Evolutionary conservation across 345 rosid species (phyloP), one percentile per base, ranked within the genome.

Genomic region (Eucalyptus tenuipes): DNA sequence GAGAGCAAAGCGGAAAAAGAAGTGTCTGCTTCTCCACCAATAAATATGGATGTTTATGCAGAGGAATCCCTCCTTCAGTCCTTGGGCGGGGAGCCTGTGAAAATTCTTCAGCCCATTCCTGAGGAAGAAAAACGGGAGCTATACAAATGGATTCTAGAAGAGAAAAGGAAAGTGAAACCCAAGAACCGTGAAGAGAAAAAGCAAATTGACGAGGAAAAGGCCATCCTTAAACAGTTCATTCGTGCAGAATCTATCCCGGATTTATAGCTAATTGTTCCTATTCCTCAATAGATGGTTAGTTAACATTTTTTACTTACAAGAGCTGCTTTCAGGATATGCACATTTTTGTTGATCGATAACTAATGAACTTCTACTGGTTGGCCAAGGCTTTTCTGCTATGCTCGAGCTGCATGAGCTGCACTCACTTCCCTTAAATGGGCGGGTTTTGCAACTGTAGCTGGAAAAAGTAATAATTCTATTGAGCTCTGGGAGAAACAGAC

Each of bases 91-190:
- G 91, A 90, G 89, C 93, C 90, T 71, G 85, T 90, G 57, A 91
- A 91, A 80, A 87, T 88, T 80, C 90, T 24, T 90, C 93, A 93
- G 88, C 97, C 96, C 27, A 79, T 96, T 71, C 92, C 96, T 86
- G 96, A 95, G 91, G 95, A 94, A 87, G 95, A 94, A 90, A 98
- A 96, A 88, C 93, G 92, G 13, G 96, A 95, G 90, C 95, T 96
- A 66, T 94, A 95, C 94, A 85, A 92, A 42, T 96, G 98, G 97
- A 93, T 96, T 11, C 87, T 94, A 95, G 97, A 94, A 90, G 97
- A 96, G 94, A 95, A 96, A 91, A 91, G 97, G 88, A 95, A 93
- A 92, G 59, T 87, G 13, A 93, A 93, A 88, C 97, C 96, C 64
- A 94, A 88, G 89, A 91, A 92, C 89, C 90, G 7, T 16, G 90